Percentiles rank a stretch among this genome's conserved stretches.
Evolutionary conservation across 306 rosid genomes (phyloP).

Genomic region (Abrus precatorius): DNA sequence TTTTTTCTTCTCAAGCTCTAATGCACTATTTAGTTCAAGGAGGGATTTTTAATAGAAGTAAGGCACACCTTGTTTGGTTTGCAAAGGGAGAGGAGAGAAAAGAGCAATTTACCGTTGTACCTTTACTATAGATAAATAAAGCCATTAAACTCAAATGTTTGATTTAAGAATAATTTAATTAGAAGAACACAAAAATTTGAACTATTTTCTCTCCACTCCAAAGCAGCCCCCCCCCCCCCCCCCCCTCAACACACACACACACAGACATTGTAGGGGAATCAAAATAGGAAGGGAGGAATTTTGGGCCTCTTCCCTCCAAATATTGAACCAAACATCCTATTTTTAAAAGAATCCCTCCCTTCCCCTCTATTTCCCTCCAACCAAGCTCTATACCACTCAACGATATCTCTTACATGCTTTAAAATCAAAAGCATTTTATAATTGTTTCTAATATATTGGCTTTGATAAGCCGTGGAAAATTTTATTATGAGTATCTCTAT

Average conservation of each 20-base stretch:
- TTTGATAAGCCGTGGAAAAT: conserved; percentile 1
- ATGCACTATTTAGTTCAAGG: neutral
- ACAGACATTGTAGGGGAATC: neutral
- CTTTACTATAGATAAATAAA: neutral
- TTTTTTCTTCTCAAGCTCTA: conserved; percentile 15
- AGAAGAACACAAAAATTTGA: neutral
- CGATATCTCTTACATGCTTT: conserved; percentile 9
- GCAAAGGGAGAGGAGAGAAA: neutral
- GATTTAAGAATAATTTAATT: neutral
- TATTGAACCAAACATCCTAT: neutral
- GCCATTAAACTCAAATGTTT: neutral
- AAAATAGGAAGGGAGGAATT: neutral
- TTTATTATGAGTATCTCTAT: neutral
- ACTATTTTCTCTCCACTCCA: neutral
- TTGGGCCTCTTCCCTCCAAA: neutral
- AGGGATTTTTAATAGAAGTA: neutral
- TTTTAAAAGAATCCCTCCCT: neutral
- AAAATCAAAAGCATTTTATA: conserved; percentile 3
- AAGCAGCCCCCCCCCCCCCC: neutral
- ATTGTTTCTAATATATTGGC: conserved; percentile 9
- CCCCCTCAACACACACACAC: too few species aligned
- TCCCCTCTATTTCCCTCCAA: neutral
- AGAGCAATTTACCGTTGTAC: neutral
- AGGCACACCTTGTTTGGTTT: neutral
- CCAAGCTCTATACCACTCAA: neutral